These are phyloP conservation scores for Rhodotorula sp. DNA, from an alignment of 1,284 basidiomycete genomes.

Conservation along the genomic window DNA sequence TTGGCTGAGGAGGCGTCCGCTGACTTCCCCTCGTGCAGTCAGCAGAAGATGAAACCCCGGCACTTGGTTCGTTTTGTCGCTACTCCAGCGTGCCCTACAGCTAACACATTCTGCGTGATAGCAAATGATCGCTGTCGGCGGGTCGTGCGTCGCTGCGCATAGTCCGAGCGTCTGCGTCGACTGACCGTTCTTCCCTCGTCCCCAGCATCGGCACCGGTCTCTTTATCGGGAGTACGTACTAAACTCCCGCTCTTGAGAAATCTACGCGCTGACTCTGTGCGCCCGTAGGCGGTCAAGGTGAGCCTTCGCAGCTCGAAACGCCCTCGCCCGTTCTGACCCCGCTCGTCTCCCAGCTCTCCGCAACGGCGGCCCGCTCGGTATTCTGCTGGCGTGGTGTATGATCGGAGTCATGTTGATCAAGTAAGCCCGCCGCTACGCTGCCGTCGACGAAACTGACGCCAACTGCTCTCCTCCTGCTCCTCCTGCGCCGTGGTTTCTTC, in stretches of 20 bases:
- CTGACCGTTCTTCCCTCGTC: neutral
- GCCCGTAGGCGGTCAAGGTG: neutral
- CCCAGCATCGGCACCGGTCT: constrained; percentile 38
- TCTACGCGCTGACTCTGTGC: too few species aligned
- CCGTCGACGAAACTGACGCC: neutral
- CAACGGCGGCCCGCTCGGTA: constrained; percentile 54
- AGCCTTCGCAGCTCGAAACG: neutral
- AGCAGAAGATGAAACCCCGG: constrained; percentile 23
- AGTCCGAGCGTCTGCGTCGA: neutral
- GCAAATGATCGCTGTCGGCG: constrained; percentile 51
- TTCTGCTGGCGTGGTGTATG: constrained; percentile 45
- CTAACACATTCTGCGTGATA: too few species aligned
- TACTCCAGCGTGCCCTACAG: too few species aligned
- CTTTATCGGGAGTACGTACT: constrained; percentile 47
- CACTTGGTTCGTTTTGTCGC: neutral
- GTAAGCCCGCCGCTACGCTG: too few species aligned
- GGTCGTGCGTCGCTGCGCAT: constrained; percentile 47
- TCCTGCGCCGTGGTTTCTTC: too few species aligned
- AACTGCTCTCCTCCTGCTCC: neutral
- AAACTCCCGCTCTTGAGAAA: too few species aligned
- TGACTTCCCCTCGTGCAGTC: neutral
- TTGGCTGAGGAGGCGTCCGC: neutral
- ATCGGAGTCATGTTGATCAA: constrained; percentile 45
- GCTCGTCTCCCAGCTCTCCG: constrained; percentile 46
- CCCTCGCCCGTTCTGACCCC: neutral